Conservation (phyloP, 352 stramenopile genomes). For the Globisporangium cylindrosporum region DNA sequence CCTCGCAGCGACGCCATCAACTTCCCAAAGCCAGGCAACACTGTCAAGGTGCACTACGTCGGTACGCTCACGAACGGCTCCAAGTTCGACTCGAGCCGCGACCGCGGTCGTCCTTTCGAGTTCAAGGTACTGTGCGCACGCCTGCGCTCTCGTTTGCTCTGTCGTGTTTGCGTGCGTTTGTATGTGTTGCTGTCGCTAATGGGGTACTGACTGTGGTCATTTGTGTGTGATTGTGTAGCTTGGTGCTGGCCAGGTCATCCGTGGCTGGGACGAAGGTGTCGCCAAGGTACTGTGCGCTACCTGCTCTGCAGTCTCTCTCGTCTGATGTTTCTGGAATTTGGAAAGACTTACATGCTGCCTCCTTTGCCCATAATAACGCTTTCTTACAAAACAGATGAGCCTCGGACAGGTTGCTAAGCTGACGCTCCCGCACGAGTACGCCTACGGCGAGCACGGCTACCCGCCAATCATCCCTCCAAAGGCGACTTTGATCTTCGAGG, state of each 20-base stretch:
- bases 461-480: constrained; percentile 89
- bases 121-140: constrained; percentile 39
- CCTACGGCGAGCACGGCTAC: constrained; percentile 90
- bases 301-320: not conserved
- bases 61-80: constrained; percentile 70
- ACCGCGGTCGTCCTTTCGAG: constrained; percentile 73
- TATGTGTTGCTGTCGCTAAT: not conserved
- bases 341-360: not conserved
- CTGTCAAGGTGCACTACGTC: constrained; percentile 78
- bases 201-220: not conserved
- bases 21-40: constrained; percentile 68
- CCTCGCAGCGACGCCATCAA: constrained; percentile 64
- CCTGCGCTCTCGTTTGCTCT: not conserved
- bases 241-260: constrained; percentile 74
- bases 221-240: constrained; percentile 29
- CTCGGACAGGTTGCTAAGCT: constrained; percentile 93
- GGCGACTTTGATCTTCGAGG: constrained; percentile 92
- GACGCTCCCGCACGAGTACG: constrained; percentile 91
- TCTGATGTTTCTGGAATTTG: too few species aligned
- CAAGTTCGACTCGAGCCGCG: constrained; percentile 83
- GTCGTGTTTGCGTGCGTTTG: not conserved
- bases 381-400: constrained; percentile 53
- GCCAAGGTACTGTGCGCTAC: constrained; percentile 20
- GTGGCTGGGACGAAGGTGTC: constrained; percentile 75
- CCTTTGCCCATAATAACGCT: not conserved